phyloP scores from a whole-genome alignment of 148 eudicot species.

The Cornus suecica region DNA sequence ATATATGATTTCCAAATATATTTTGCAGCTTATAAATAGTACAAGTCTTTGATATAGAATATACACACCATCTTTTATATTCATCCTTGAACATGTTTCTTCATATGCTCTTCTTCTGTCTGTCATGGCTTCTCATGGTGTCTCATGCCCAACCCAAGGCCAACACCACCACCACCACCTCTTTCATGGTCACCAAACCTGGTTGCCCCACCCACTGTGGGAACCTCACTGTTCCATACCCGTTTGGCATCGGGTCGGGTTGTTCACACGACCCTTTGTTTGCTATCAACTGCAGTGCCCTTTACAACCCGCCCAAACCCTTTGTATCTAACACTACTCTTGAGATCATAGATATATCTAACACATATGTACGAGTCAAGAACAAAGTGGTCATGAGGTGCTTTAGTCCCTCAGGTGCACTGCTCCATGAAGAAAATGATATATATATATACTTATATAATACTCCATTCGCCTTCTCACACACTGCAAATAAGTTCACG shows the following conservation, averaged over 20 bases:
- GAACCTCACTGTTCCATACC: conserved; percentile 35
- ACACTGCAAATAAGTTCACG: conserved; percentile 31
- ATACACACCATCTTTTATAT: neutral
- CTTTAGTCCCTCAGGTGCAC: conserved; percentile 8
- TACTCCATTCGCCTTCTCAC: conserved; percentile 20
- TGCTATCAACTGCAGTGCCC: conserved; percentile 29
- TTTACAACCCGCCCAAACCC: conserved; percentile 28
- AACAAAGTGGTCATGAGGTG: conserved; percentile 18
- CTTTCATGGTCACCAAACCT: conserved; percentile 9
- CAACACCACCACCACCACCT: neutral
- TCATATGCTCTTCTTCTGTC: neutral
- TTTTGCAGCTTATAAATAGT: neutral
- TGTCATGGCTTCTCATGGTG: neutral
- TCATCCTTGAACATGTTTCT: neutral
- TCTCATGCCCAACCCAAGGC: neutral
- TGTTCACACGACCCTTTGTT: conserved; percentile 26
- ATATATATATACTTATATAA: neutral
- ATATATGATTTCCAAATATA: too few species aligned
- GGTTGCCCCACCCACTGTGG: conserved; percentile 24
- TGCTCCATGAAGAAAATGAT: neutral
- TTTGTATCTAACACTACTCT: neutral
- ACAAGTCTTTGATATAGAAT: neutral
- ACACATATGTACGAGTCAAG: conserved; percentile 11
- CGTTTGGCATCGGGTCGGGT: conserved; percentile 38
- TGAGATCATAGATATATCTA: conserved; percentile 19